Evolutionary conservation across 176 grass and related monocot species (phyloP).

Genomic region (Canna indica): DNA sequence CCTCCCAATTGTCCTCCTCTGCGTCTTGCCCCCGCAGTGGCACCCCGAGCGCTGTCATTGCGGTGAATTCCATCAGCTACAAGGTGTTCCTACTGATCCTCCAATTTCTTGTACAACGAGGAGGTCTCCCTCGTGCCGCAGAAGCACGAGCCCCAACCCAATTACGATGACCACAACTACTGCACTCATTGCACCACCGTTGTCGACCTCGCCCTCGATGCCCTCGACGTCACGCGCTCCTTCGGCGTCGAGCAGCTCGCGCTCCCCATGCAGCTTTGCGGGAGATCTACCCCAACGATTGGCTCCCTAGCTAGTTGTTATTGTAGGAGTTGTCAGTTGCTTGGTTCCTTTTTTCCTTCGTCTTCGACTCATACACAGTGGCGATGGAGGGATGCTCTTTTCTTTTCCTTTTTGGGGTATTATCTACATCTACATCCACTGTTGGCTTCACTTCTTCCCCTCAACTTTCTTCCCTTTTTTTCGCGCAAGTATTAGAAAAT

Average conservation of each 20-base stretch:
- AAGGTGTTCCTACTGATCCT: constrained; percentile 88
- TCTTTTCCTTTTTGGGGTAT: neutral
- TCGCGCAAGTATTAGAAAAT: too few relatives aligned
- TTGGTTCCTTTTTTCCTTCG: neutral
- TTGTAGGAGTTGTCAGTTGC: neutral
- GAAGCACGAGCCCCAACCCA: constrained; percentile 51
- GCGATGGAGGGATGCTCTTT: neutral
- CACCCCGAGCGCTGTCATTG: constrained; percentile 30
- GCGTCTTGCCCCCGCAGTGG: neutral
- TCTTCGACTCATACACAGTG: neutral
- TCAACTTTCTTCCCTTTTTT: neutral
- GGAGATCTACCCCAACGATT: neutral
- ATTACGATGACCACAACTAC: constrained; percentile 30
- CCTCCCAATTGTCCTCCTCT: neutral
- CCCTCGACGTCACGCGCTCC: constrained; percentile 20
- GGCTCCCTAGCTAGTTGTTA: neutral
- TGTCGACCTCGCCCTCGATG: constrained; percentile 38
- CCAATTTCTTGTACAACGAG: constrained; percentile 94
- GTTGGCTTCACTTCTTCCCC: neutral
- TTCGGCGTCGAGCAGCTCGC: constrained; percentile 63
- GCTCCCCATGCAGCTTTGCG: constrained; percentile 59
- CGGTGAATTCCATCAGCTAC: constrained; percentile 78
- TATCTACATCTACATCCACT: neutral
- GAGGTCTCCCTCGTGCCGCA: constrained; percentile 75
- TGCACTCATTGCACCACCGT: constrained; percentile 37